A percentile compares a stretch with the other conserved stretches of the same genome.
Evolutionary conservation across 2,329 filamentous ascomycete species (phyloP).

Genomic region (Fusarium nygamai): DNA sequence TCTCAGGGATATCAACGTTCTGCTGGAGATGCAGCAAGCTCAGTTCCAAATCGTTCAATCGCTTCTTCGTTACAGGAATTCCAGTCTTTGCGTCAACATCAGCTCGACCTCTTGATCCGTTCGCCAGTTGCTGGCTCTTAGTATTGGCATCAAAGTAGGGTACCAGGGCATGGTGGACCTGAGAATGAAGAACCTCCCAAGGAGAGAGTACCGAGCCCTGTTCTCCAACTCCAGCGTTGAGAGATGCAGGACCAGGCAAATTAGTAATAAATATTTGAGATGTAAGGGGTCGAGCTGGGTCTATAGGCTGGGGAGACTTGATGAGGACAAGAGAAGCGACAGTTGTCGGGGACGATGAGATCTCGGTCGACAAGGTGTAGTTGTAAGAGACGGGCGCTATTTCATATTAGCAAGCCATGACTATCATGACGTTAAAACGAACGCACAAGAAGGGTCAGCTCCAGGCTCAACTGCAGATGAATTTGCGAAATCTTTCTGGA

Average conservation of each 20-base stretch:
- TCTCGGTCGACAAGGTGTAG: conserved; percentile 84
- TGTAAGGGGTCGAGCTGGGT: conserved; percentile 81
- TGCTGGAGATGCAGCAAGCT: conserved; percentile 92
- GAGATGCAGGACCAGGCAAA: conserved; percentile 81
- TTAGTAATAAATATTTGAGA: conserved; percentile 94
- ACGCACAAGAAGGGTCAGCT: conserved; percentile 56
- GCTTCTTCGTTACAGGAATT: conserved; percentile 97
- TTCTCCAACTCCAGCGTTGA: conserved; percentile 72
- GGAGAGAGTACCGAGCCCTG: conserved; percentile 81
- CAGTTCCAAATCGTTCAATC: conserved; percentile 91
- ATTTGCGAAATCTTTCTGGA: conserved; percentile 81
- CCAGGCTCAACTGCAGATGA: conserved; percentile 63
- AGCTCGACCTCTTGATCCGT: conserved; percentile 75
- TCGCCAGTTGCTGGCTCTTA: conserved; percentile 76
- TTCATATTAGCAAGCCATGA: conserved; percentile 15
- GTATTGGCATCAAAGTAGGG: conserved; percentile 98
- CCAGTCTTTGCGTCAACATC: conserved; percentile 94
- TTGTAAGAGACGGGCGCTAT: conserved; percentile 66
- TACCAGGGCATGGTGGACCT: conserved; percentile 89
- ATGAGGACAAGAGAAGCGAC: conserved; percentile 87
- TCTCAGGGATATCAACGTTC: conserved; percentile 96
- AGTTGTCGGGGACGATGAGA: conserved; percentile 82
- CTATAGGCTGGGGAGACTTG: conserved; percentile 89
- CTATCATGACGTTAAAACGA: neutral
- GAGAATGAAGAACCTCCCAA: conserved; percentile 90